phyloP scores from a whole-genome alignment of 805 yeast species.

The Cyberlindnera sargentensis region DNA sequence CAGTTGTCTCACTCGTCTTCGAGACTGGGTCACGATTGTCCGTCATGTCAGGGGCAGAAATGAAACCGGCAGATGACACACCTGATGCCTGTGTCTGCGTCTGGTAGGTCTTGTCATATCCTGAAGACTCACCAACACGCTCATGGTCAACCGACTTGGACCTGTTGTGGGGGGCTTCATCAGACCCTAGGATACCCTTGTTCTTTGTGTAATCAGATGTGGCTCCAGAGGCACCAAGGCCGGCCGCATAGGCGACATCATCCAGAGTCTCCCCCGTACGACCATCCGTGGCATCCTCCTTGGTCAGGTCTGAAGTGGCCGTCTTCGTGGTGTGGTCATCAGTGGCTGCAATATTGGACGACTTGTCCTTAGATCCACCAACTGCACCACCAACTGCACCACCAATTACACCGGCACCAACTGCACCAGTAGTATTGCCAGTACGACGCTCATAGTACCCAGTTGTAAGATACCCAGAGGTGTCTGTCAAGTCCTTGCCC shows the following conservation, averaged over 20 bases:
- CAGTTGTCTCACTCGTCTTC: too few relatives aligned
- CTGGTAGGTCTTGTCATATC: neutral
- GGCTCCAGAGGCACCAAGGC: neutral
- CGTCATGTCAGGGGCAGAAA: too few relatives aligned
- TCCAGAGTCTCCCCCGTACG: too few relatives aligned
- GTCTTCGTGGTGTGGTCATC: too few relatives aligned
- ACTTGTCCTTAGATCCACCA: neutral
- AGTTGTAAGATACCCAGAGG: slow-evolving; percentile 17
- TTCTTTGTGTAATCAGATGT: neutral
- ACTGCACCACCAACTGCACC: slow-evolving; percentile 1
- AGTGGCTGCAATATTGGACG: too few relatives aligned
- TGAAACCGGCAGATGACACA: neutral
- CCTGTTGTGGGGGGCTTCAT: neutral
- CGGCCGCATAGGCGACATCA: neutral
- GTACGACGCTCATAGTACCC: slow-evolving; percentile 11
- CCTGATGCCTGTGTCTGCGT: neutral
- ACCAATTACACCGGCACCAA: slow-evolving; percentile 1
- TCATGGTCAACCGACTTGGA: neutral
- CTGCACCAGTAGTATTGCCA: neutral
- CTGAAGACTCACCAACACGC: slow-evolving; percentile 5
- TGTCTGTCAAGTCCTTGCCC: slow-evolving; percentile 14
- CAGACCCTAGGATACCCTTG: too few relatives aligned
- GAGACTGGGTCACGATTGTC: slow-evolving; percentile 13
- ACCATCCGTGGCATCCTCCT: too few relatives aligned
- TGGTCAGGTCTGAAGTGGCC: too few relatives aligned